Percentiles rank a stretch among this genome's conserved stretches.
phyloP scores from a whole-genome alignment of 768 basidiomycete species.

The Phanerochaete carnosa region DNA sequence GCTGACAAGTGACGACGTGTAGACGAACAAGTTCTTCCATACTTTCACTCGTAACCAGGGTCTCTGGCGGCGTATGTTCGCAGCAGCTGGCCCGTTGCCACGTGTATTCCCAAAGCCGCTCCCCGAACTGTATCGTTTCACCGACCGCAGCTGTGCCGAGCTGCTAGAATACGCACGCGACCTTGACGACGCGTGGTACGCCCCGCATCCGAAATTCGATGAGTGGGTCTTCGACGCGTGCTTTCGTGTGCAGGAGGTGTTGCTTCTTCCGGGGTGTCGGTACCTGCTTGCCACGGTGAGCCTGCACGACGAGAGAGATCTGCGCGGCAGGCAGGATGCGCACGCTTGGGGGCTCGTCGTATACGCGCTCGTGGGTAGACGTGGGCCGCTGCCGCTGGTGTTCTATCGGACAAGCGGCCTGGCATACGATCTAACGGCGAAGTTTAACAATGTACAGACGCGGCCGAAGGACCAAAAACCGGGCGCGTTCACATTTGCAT shows the following conservation, averaged over 20 bases:
- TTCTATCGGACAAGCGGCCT: neutral
- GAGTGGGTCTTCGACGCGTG: neutral
- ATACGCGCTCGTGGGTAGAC: neutral
- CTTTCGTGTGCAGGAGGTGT: neutral
- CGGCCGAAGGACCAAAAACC: neutral
- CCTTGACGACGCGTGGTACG: neutral
- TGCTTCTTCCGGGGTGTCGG: neutral
- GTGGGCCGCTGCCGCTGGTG: neutral
- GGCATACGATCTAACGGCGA: neutral
- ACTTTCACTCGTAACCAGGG: neutral
- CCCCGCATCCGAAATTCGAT: neutral
- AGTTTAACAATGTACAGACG: neutral
- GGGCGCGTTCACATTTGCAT: neutral
- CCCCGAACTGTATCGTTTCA: neutral
- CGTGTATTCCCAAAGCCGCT: neutral
- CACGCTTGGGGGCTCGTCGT: neutral
- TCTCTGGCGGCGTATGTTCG: neutral
- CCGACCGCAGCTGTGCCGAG: neutral
- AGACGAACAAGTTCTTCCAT: neutral
- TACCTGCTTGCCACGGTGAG: neutral
- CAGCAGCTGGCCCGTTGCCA: neutral
- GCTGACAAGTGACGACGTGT: neutral
- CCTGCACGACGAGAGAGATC: no score
- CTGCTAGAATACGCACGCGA: neutral
- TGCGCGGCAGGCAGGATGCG: neutral